Percentiles rank a stretch among this genome's conserved stretches.
These are phyloP conservation scores for Venturia asperata DNA, from an alignment of 2,329 filamentous ascomycete species.

Conservation along the genomic window DNA sequence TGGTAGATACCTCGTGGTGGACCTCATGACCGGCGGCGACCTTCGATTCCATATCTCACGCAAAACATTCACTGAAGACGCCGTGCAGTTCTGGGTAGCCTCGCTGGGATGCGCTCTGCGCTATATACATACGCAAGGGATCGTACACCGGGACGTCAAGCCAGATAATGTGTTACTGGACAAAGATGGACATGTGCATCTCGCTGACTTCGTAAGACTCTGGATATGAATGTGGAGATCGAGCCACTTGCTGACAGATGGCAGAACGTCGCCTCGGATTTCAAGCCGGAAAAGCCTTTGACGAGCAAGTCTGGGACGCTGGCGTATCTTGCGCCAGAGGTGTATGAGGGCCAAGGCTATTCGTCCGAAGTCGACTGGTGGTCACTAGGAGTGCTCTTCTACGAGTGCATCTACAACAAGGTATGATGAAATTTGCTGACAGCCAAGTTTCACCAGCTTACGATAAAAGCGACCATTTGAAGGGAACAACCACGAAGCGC, in stretches of 20 bases:
- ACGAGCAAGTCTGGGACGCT: slow-evolving; percentile 96
- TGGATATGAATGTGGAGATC: background rate
- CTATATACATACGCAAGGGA: slow-evolving; percentile 38
- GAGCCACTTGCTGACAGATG: slow-evolving; percentile 9
- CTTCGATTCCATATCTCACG: slow-evolving; percentile 94
- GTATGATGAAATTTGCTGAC: slow-evolving; percentile 41
- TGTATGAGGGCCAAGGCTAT: slow-evolving; percentile 86
- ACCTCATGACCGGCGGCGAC: slow-evolving; percentile 96
- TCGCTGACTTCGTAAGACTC: slow-evolving; percentile 84
- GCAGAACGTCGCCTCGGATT: slow-evolving; percentile 94
- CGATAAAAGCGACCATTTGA: slow-evolving; percentile 74
- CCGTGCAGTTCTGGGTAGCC: slow-evolving; percentile 93
- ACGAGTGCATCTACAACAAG: slow-evolving; percentile 99
- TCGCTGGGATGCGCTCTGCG: slow-evolving; percentile 85
- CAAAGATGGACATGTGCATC: slow-evolving; percentile 66
- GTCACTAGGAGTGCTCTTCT: slow-evolving; percentile 96
- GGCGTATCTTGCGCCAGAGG: slow-evolving; percentile 91
- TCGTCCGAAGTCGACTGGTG: slow-evolving; percentile 93
- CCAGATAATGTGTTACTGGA: slow-evolving; percentile 38
- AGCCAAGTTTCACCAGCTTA: background rate
- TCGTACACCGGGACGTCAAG: slow-evolving; percentile 38
- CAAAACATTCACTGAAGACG: slow-evolving; percentile 96
- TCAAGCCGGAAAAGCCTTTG: slow-evolving; percentile 70
- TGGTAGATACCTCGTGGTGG: slow-evolving; percentile 78
- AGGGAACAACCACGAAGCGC: slow-evolving; percentile 71